phyloP scores from a whole-genome alignment of 2,329 filamentous ascomycete genomes.

The Coleophoma eucalyptorum region DNA sequence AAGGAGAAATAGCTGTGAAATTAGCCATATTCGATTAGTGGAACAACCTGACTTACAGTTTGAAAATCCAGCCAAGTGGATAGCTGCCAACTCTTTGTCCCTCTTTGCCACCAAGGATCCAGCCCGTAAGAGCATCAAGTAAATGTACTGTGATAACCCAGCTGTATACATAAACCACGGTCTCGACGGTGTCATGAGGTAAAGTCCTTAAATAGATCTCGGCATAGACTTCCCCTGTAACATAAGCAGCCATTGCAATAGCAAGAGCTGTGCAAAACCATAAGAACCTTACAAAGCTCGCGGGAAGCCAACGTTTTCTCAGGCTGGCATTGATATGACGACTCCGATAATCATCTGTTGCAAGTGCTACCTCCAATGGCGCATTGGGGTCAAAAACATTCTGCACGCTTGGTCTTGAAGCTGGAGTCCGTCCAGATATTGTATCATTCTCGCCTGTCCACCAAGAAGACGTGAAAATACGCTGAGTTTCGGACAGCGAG shows the following conservation, averaged over 20 bases:
- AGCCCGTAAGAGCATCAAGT: constrained; percentile 60
- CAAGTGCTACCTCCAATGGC: constrained; percentile 24
- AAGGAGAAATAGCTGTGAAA: constrained; percentile 53
- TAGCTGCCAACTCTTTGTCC: constrained; percentile 66
- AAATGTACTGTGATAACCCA: constrained; percentile 66
- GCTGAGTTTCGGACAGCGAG: constrained; percentile 61
- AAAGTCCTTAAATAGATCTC: constrained; percentile 65
- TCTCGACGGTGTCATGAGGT: constrained; percentile 63
- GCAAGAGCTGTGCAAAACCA: constrained; percentile 65
- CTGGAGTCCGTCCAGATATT: constrained; percentile 35
- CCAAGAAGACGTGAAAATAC: constrained; percentile 63
- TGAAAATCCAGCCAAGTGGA: constrained; percentile 68
- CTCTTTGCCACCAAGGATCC: constrained; percentile 62
- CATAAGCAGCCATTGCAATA: constrained; percentile 61
- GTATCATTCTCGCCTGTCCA: constrained; percentile 54
- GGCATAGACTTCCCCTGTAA: constrained; percentile 65
- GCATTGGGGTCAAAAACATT: constrained; percentile 23
- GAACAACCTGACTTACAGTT: constrained; percentile 45
- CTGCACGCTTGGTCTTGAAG: constrained; percentile 31
- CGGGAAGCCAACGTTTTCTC: constrained; percentile 50
- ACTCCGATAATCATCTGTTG: constrained; percentile 14
- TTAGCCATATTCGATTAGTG: background rate
- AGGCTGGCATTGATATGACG: constrained; percentile 15
- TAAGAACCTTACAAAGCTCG: constrained; percentile 64
- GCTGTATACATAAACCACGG: constrained; percentile 66